phyloP scores from a whole-genome alignment of 2,329 filamentous ascomycete species.

The Cercospora sojina region DNA sequence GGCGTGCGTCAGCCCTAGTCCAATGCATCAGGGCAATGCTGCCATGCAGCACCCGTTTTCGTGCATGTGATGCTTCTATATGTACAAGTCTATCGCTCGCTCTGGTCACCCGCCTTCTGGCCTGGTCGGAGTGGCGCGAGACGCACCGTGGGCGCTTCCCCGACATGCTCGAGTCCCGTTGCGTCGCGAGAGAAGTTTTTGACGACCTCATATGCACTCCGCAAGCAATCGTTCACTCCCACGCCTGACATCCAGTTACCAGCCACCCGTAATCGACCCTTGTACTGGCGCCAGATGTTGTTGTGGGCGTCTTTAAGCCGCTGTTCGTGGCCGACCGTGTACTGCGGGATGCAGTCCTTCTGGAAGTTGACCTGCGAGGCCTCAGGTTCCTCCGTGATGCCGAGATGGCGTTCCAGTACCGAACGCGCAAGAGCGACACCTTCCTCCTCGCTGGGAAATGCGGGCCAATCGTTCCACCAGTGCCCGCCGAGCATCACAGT shows the following conservation, averaged over 20 bases:
- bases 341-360: conserved; percentile 84
- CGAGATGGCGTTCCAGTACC: conserved; percentile 71
- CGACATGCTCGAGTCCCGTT: conserved; percentile 37
- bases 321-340: conserved; percentile 71
- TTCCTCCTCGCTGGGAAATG: conserved; percentile 64
- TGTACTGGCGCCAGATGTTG: conserved; percentile 57
- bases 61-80: conserved; percentile 11
- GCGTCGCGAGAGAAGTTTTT: conserved; percentile 40
- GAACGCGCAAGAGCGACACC: conserved; percentile 68
- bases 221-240: conserved; percentile 54
- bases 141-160: conserved; percentile 24
- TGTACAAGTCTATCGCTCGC: conserved; percentile 25
- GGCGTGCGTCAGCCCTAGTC: not conserved
- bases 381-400: conserved; percentile 63
- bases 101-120: conserved; percentile 12
- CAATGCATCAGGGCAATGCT: not conserved
- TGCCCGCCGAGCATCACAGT: conserved; percentile 95
- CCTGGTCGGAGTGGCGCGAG: conserved; percentile 23
- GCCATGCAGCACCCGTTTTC: not conserved
- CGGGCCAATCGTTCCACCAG: conserved; percentile 71
- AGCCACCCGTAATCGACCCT: conserved; percentile 63
- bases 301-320: conserved; percentile 59
- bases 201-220: conserved; percentile 56
- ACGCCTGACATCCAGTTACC: conserved; percentile 51
- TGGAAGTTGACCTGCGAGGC: conserved; percentile 62